Evolutionary conservation across 441 rosid genomes (phyloP), one percentile per base, ranked within the genome.

Genomic region (Viola pubescens): DNA sequence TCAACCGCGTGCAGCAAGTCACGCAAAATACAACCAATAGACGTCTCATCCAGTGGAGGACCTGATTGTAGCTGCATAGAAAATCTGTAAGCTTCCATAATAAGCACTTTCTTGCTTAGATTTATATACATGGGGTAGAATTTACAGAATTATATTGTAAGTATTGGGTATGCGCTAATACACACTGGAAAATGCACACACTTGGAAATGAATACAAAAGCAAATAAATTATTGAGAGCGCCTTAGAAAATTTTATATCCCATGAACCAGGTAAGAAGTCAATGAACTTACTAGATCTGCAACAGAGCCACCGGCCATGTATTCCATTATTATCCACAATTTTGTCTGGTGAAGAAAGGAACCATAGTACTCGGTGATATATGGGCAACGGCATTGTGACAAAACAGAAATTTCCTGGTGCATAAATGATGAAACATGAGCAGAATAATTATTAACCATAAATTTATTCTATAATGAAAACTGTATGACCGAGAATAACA

Each of bases 291-390:
- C 99, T 44, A 94, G 89, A 77, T 94, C 99, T 70, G 99, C 99
- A 74, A 94, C 99, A 58, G 99, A 94, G 71, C 99, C 99, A 73
- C 99, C 99, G 10, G 99, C 99, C 99, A 94, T 94, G 78, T 78
- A 94, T 64, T 94, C 99, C 99, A 94, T 94, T 72, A 94, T 91
- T 78, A 94, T 94, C 97, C 99, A 94, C 46, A 94, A 72, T 78
- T 94, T 94, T 60, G 99, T 94, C 76, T 88, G 98, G 71, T 88
- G 84, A 65, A 94, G 98, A 72, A 83, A 91, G 66, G 99, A 94
- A 69, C 99, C 97, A 80, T 91, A 91, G 66, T 94, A 94, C 73
- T 89, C 98, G 0, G 99, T 94, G 58, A 94, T 94, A 75, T 91
- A 88, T 61, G 78, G 98, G 68, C 85, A 94, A 48, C 98, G 97